Conservation (phyloP, 139 green algal species). For the Micromonas commoda region DNA sequence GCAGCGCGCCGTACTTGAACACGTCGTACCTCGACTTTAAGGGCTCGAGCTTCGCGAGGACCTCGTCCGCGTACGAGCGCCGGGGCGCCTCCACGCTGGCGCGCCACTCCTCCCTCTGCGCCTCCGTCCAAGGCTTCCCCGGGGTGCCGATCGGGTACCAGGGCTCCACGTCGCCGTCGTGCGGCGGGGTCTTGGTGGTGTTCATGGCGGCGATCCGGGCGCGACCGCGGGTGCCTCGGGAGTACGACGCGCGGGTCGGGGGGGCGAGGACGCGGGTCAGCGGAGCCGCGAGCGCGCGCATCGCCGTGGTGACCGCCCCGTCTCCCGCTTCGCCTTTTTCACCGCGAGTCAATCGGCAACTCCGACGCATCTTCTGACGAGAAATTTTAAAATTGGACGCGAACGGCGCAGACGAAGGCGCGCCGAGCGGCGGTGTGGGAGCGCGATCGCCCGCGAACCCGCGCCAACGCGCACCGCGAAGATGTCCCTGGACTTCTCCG, state of each 20-base stretch:
- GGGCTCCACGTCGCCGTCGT: background rate
- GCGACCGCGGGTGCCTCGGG: background rate
- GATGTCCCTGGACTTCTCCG: constrained; percentile 64
- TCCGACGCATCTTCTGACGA: no score
- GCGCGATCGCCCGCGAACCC: background rate
- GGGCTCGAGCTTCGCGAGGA: constrained; percentile 19
- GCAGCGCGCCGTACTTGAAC: constrained; percentile 9
- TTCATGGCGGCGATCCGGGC: no score
- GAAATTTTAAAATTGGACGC: background rate
- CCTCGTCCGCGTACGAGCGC: constrained; percentile 25
- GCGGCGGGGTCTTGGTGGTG: background rate
- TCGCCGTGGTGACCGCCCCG: no score
- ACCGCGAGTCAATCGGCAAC: no score
- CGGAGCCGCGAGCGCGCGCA: background rate
- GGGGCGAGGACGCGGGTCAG: background rate
- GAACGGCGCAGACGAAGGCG: background rate
- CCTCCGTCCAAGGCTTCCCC: background rate
- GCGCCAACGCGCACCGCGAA: no score
- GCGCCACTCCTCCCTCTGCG: background rate
- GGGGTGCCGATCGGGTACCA: constrained; percentile 23
- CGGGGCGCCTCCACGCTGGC: background rate
- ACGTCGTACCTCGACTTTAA: constrained; percentile 21
- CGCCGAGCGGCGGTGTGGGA: no score
- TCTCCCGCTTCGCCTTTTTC: no score
- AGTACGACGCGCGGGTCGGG: background rate